phyloP scores from a whole-genome alignment of 2,329 filamentous ascomycete species.

The Emmonsiellopsis sp. region DNA sequence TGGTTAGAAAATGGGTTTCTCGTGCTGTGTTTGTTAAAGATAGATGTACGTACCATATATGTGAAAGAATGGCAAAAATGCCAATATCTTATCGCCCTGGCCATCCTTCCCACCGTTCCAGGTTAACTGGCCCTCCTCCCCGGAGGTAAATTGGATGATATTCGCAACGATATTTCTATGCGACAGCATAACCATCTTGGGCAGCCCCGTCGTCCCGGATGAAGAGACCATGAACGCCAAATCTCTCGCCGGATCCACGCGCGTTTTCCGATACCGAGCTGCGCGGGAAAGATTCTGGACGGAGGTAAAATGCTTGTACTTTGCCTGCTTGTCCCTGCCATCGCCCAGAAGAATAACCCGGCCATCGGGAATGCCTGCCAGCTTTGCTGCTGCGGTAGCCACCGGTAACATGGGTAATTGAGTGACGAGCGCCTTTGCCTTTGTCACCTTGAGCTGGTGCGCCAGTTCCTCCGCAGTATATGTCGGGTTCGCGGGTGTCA shows the following conservation, averaged over 20 bases:
- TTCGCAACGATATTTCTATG: constrained; percentile 80
- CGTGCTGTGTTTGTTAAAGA: neutral
- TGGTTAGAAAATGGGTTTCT: constrained; percentile 7
- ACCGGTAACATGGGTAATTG: constrained; percentile 57
- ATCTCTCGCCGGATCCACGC: constrained; percentile 60
- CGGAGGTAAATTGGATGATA: constrained; percentile 45
- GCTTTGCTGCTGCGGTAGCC: constrained; percentile 58
- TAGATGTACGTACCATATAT: constrained; percentile 60
- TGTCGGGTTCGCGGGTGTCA: constrained; percentile 79
- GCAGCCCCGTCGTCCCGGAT: constrained; percentile 80
- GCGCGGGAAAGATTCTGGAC: constrained; percentile 56
- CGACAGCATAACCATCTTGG: constrained; percentile 82
- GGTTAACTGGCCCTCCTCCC: constrained; percentile 49
- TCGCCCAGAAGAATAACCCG: constrained; percentile 71
- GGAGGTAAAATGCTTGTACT: constrained; percentile 55
- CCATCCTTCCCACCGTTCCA: constrained; percentile 52
- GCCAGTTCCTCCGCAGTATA: constrained; percentile 78
- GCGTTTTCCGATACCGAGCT: constrained; percentile 50
- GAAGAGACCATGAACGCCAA: constrained; percentile 80
- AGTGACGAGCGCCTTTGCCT: constrained; percentile 66
- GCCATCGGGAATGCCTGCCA: constrained; percentile 61
- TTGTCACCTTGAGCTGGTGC: constrained; percentile 72
- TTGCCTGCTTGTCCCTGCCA: constrained; percentile 26
- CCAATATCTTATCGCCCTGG: constrained; percentile 62
- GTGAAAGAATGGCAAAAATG: constrained; percentile 82